phyloP scores from a whole-genome alignment of 495 filamentous ascomycete genomes.

The Penicillium argentinense region DNA sequence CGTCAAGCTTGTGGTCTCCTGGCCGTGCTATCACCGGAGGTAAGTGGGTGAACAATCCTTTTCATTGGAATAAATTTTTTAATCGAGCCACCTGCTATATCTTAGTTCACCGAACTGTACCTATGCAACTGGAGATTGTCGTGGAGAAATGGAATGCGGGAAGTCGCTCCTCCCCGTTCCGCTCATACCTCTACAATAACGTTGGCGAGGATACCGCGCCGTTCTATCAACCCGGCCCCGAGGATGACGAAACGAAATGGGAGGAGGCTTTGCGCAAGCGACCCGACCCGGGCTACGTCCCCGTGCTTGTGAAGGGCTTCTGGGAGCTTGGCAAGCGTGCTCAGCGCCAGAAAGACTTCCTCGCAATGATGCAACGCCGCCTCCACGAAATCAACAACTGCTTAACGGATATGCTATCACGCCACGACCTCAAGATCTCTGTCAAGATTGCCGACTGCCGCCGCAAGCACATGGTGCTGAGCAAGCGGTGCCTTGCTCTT shows the following conservation, averaged over 20 bases:
- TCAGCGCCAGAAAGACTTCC: slow-evolving; percentile 68
- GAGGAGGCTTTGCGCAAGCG: slow-evolving; percentile 87
- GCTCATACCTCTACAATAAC: slow-evolving; percentile 91
- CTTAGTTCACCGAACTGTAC: slow-evolving; percentile 70
- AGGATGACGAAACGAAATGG: slow-evolving; percentile 84
- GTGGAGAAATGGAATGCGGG: slow-evolving; percentile 80
- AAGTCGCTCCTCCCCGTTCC: slow-evolving; percentile 72
- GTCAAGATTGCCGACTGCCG: slow-evolving; percentile 77
- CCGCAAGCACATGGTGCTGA: slow-evolving; percentile 75
- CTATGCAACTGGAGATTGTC: slow-evolving; percentile 79
- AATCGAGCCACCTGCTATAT: neutral
- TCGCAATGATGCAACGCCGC: slow-evolving; percentile 71
- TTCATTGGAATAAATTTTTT: too few species aligned
- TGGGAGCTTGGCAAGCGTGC: slow-evolving; percentile 73
- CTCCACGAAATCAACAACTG: slow-evolving; percentile 89
- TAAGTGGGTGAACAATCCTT: slow-evolving; percentile 16
- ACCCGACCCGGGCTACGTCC: slow-evolving; percentile 74
- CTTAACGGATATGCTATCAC: slow-evolving; percentile 73
- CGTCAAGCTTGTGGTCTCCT: slow-evolving; percentile 50
- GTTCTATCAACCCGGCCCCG: slow-evolving; percentile 73
- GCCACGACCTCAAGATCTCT: slow-evolving; percentile 78
- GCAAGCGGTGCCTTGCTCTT: slow-evolving; percentile 76
- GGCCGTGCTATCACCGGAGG: slow-evolving; percentile 48
- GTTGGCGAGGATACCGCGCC: slow-evolving; percentile 76
- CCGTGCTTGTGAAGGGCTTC: slow-evolving; percentile 70